A percentile compares a stretch with the other conserved stretches of the same genome.
Conservation (phyloP, 2,329 filamentous ascomycete genomes). For the Penicillium verrucosum region DNA sequence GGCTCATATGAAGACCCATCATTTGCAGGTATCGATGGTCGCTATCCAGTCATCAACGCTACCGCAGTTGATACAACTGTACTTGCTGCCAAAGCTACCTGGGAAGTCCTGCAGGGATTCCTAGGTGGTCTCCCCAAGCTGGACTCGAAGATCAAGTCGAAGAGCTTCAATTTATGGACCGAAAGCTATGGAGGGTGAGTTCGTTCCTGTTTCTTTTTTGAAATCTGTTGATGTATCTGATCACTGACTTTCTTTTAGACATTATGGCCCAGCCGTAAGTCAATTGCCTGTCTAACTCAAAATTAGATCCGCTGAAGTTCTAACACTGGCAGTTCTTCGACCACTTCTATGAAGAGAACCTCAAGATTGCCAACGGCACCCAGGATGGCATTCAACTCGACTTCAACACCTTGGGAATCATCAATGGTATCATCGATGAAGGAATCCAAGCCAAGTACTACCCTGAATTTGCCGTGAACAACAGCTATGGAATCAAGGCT, state of each 20-base stretch:
- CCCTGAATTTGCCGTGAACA: slow-evolving; percentile 53
- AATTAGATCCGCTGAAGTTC: background rate
- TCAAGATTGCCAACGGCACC: slow-evolving; percentile 51
- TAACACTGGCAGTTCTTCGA: slow-evolving; percentile 48
- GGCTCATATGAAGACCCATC: slow-evolving; percentile 47
- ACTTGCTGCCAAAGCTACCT: slow-evolving; percentile 54
- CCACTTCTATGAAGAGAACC: slow-evolving; percentile 58
- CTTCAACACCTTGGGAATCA: slow-evolving; percentile 54
- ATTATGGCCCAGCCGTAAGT: slow-evolving; percentile 49
- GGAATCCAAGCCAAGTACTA: slow-evolving; percentile 50
- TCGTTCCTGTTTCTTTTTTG: background rate
- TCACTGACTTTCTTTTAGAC: slow-evolving; percentile 33
- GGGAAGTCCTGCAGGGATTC: slow-evolving; percentile 57
- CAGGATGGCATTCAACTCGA: slow-evolving; percentile 50
- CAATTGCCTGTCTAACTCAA: background rate
- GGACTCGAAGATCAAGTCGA: slow-evolving; percentile 49
- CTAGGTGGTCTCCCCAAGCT: slow-evolving; percentile 49
- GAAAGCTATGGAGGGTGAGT: slow-evolving; percentile 52
- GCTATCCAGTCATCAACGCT: slow-evolving; percentile 51
- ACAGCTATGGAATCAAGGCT: slow-evolving; percentile 54
- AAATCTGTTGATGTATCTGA: background rate
- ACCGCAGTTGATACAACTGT: slow-evolving; percentile 54
- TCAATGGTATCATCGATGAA: slow-evolving; percentile 57
- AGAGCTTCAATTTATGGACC: slow-evolving; percentile 58
- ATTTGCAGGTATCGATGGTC: slow-evolving; percentile 43